These are phyloP conservation scores for Calonectria pauciramosa DNA, from an alignment of 2,329 filamentous ascomycete genomes.

Conservation along the genomic window DNA sequence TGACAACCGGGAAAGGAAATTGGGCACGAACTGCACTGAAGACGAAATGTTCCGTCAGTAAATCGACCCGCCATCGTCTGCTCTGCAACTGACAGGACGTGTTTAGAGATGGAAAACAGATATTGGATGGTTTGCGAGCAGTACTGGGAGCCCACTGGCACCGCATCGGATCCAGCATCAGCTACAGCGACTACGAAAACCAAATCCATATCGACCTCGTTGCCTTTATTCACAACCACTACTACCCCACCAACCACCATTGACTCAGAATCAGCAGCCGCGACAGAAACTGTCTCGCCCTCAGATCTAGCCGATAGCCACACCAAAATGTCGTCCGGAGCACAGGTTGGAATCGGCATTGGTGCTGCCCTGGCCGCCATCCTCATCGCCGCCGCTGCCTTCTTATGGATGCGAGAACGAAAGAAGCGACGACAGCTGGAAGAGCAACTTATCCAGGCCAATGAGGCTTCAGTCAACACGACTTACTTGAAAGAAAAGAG, in stretches of 20 bases:
- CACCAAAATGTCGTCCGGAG: conserved; percentile 28
- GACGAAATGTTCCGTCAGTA: conserved; percentile 41
- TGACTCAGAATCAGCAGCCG: conserved; percentile 16
- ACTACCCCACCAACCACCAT: conserved; percentile 11
- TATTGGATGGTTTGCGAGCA: conserved; percentile 47
- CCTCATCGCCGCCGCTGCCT: conserved; percentile 30
- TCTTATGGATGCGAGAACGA: conserved; percentile 41
- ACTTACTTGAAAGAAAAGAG: background rate
- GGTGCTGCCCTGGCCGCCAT: conserved; percentile 34
- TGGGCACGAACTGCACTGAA: conserved; percentile 34
- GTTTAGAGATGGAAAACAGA: conserved; percentile 42
- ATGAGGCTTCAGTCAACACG: conserved; percentile 4
- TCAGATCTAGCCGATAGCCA: background rate
- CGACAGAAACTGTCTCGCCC: background rate
- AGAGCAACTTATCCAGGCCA: conserved; percentile 22
- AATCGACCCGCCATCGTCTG: background rate
- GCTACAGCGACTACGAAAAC: conserved; percentile 23
- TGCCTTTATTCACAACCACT: background rate
- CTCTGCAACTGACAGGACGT: background rate
- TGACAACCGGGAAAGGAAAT: conserved; percentile 31
- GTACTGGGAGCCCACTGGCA: conserved; percentile 44
- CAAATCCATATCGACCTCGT: background rate
- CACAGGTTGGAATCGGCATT: conserved; percentile 37
- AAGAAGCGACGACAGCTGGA: conserved; percentile 32
- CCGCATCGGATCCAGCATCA: conserved; percentile 37